These are phyloP conservation scores for Hypoxylon lienhwacheense DNA, from an alignment of 495 filamentous ascomycete species.

Conservation along the genomic window DNA sequence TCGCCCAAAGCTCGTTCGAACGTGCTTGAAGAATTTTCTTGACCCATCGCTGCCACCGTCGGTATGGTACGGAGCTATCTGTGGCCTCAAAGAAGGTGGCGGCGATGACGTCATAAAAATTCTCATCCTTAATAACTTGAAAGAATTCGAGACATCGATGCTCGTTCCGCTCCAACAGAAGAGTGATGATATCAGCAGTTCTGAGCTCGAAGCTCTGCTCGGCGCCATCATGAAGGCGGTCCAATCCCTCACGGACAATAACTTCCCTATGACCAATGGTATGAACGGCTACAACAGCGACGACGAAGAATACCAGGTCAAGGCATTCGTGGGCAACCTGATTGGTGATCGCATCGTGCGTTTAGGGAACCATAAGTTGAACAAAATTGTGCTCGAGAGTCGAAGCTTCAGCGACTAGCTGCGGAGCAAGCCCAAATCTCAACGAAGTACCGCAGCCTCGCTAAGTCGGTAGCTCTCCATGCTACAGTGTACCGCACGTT, in stretches of 20 bases:
- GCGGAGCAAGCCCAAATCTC: neutral
- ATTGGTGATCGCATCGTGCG: constrained; percentile 62
- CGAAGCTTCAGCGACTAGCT: too few species aligned
- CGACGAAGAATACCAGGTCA: constrained; percentile 55
- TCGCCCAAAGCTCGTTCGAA: constrained; percentile 83
- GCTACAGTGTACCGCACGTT: too few species aligned
- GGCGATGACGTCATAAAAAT: constrained; percentile 77
- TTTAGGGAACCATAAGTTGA: constrained; percentile 53
- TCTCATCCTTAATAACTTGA: constrained; percentile 78
- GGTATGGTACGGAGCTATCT: constrained; percentile 84
- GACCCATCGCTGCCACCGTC: constrained; percentile 77
- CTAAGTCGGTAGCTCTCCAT: too few species aligned
- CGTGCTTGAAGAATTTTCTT: constrained; percentile 86
- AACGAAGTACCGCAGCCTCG: too few species aligned
- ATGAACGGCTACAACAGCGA: constrained; percentile 40
- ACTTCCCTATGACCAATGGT: constrained; percentile 26
- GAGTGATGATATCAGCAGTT: constrained; percentile 50
- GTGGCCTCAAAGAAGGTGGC: constrained; percentile 72
- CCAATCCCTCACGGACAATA: constrained; percentile 40
- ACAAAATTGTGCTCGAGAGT: constrained; percentile 55
- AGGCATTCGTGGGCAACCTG: constrained; percentile 57
- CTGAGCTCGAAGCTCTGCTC: constrained; percentile 66
- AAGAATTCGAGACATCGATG: constrained; percentile 68
- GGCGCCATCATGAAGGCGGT: constrained; percentile 63
- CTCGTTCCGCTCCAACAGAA: constrained; percentile 63